phyloP scores from a whole-genome alignment of 768 basidiomycete genomes.

The Russula abietina region DNA sequence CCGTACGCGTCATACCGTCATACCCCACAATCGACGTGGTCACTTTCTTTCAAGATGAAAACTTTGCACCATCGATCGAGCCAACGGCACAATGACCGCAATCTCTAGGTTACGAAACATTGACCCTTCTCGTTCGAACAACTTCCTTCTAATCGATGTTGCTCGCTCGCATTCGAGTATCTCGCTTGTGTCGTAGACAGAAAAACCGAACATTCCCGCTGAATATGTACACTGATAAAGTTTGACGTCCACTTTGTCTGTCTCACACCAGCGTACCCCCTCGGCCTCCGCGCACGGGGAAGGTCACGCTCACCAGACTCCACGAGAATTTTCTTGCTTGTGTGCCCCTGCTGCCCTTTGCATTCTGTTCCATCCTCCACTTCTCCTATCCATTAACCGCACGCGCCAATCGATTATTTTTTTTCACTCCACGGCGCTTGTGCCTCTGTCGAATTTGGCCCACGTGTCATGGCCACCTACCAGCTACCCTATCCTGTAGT shows the following conservation, averaged over 20 bases:
- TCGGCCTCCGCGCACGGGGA: neutral
- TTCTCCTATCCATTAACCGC: neutral
- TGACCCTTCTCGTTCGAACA: neutral
- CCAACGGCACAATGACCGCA: conserved; percentile 8
- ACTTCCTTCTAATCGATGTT: neutral
- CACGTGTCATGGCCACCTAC: neutral
- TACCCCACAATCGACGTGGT: neutral
- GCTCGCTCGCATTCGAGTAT: neutral
- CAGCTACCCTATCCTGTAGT: neutral
- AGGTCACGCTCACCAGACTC: neutral
- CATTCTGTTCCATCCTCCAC: neutral
- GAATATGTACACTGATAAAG: neutral
- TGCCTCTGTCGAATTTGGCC: neutral
- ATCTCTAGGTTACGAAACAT: neutral
- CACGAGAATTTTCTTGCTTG: neutral
- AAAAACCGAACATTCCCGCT: neutral
- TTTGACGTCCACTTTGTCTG: neutral
- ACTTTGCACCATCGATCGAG: neutral
- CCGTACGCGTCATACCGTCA: no score
- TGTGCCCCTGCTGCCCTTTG: neutral
- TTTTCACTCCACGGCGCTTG: neutral
- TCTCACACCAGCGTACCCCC: no score
- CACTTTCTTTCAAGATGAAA: neutral
- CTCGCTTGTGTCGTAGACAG: neutral
- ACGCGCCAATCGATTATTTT: neutral